Conservation (phyloP, 805 yeast species). For the Brettanomyces bruxellensis region DNA sequence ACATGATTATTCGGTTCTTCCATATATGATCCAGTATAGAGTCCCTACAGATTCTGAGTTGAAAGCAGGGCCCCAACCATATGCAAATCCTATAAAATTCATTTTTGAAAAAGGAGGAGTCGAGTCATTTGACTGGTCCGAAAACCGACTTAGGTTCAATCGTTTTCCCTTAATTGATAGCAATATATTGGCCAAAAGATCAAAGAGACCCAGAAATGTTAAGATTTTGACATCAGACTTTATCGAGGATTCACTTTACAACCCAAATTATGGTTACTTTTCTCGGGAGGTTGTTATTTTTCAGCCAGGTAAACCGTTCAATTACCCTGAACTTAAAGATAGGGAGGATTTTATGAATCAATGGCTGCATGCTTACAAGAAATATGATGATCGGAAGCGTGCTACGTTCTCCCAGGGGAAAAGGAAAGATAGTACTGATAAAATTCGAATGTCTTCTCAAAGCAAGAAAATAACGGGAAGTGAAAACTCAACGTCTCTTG, state of each 20-base stretch:
- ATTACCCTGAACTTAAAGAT: constrained; percentile 46
- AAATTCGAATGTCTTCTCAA: not conserved
- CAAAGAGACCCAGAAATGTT: constrained; percentile 46
- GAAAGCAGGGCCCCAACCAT: constrained; percentile 11
- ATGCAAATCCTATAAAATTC: constrained; percentile 16
- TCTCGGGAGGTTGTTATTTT: constrained; percentile 71
- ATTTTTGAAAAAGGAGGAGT: constrained; percentile 28
- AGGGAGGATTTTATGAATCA: constrained; percentile 61
- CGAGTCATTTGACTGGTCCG: constrained; percentile 24
- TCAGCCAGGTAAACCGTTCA: constrained; percentile 56
- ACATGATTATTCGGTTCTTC: constrained; percentile 27
- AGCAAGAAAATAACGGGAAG: not conserved
- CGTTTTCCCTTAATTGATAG: constrained; percentile 35
- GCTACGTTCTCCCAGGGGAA: constrained; percentile 15
- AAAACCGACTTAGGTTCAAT: constrained; percentile 28
- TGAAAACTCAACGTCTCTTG: constrained; percentile 8
- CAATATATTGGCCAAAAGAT: constrained; percentile 26
- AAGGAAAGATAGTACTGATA: constrained; percentile 2
- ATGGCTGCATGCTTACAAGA: constrained; percentile 57
- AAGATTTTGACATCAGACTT: constrained; percentile 74
- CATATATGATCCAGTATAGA: constrained; percentile 21
- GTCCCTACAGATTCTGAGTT: constrained; percentile 18
- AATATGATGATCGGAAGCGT: constrained; percentile 32
- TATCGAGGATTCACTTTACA: constrained; percentile 77
- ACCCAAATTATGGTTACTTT: constrained; percentile 77